Percentiles rank a stretch among this genome's conserved stretches.
Conservation (phyloP, 2,329 filamentous ascomycete genomes). For the Westerdykella ornata region DNA sequence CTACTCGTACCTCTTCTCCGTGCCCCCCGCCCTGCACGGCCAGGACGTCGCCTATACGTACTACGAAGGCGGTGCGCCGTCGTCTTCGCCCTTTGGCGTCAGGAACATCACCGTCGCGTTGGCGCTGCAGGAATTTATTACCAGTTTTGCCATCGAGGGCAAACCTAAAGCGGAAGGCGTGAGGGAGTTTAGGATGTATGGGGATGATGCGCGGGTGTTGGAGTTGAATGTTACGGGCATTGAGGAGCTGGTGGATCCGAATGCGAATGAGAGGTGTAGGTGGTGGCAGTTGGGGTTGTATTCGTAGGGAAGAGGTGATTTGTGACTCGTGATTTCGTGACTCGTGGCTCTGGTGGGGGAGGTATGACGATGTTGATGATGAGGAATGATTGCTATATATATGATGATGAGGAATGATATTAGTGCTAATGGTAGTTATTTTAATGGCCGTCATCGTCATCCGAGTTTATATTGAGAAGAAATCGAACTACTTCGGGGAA, state of each 20-base stretch:
- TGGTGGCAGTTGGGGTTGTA: slow-evolving; percentile 50
- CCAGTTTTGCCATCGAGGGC: slow-evolving; percentile 38
- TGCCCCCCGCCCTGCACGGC: slow-evolving; percentile 50
- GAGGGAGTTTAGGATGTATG: slow-evolving; percentile 45
- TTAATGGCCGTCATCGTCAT: too few relatives aligned
- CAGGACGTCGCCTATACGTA: slow-evolving; percentile 49
- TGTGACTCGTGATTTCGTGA: too few relatives aligned
- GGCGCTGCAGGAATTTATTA: slow-evolving; percentile 44
- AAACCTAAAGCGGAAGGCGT: slow-evolving; percentile 35
- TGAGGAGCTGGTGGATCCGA: slow-evolving; percentile 39
- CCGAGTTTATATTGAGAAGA: too few relatives aligned
- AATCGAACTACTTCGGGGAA: too few relatives aligned
- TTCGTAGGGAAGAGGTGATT: slow-evolving; percentile 5
- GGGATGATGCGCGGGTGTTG: slow-evolving; percentile 40
- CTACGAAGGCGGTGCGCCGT: slow-evolving; percentile 39
- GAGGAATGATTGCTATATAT: too few relatives aligned
- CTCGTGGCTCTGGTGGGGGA: too few relatives aligned
- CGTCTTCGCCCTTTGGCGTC: slow-evolving; percentile 10
- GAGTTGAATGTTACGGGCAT: slow-evolving; percentile 42
- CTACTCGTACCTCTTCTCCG: slow-evolving; percentile 49
- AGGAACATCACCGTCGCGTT: slow-evolving; percentile 36
- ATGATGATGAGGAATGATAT: too few relatives aligned
- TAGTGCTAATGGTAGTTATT: too few relatives aligned
- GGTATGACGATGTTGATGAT: too few relatives aligned
- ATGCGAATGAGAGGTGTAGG: slow-evolving; percentile 44